Conservation (phyloP, 176 grass and related monocot genomes). For the Cocos nucifera region DNA sequence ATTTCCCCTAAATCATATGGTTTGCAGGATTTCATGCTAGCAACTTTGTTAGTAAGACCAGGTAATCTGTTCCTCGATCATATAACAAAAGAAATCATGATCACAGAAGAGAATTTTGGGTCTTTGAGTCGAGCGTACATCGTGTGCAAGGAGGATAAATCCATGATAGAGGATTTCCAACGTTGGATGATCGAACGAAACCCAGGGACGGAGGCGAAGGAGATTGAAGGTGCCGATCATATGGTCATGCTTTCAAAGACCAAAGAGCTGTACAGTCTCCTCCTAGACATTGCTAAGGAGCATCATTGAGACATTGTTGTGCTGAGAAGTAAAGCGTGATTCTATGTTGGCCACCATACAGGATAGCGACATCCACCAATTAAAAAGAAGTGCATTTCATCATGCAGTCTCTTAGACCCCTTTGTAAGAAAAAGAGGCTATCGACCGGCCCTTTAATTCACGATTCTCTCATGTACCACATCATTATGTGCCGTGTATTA, state of each 20-base stretch:
- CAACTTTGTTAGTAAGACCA: background rate
- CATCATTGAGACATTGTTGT: background rate
- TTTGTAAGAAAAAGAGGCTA: no score
- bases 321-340: background rate
- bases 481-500: no score
- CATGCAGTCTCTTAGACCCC: no score
- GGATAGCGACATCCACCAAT: background rate
- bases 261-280: slow-evolving; percentile 20
- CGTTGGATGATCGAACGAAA: slow-evolving; percentile 22
- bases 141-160: slow-evolving; percentile 25
- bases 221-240: slow-evolving; percentile 43
- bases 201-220: slow-evolving; percentile 26
- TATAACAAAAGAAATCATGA: background rate
- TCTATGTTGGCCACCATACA: background rate
- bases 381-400: no score
- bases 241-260: slow-evolving; percentile 46
- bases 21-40: slow-evolving; percentile 2
- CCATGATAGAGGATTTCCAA: slow-evolving; percentile 18
- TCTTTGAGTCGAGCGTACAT: background rate
- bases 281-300: slow-evolving; percentile 16
- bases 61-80: background rate
- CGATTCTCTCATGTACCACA: no score
- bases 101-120: background rate
- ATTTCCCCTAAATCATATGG: no score
- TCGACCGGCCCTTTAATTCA: no score